Evolutionary conservation across 192 early-diverging fungal genomes (phyloP), one percentile per base, ranked within the genome.

Genomic region (Backusella tarrabulga): DNA sequence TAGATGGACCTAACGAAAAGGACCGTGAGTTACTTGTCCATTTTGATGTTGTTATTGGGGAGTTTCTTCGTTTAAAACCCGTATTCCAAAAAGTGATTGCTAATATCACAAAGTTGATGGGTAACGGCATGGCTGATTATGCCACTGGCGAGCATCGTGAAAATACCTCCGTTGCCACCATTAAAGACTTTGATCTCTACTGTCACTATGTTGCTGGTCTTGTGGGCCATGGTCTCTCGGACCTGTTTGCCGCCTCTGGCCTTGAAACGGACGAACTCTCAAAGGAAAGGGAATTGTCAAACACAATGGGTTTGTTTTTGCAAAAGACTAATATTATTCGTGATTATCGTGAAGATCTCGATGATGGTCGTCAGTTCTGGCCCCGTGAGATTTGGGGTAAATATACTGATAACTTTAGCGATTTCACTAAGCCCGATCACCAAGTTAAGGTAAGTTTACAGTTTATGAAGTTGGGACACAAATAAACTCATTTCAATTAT

Each of bases 321-420:
- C 98, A 99, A 90, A 99, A 99, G 88, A 92, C 93, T 42, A 99
- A 99, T 82, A 99, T 99, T 68, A 92, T 94, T 38, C 95, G 98
- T 40, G 98, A 99, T 83, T 98, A 93, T 79, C 83, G 93, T 76
- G 95, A 97, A 78, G 98, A 99, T 77, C 77, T 96, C 68, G 80
- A 90, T 19, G 95, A 98, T 50, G 94, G 94, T 2, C 86, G 98
- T 70, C 88, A 90, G 71, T 99, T 99, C 88, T 99, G 98, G 98
- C 98, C 98, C 42, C 90, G 93, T 79, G 93, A 92, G 66, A 93
- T 99, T 52, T 99, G 97, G 97, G 88, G 87, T 29, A 77, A 93
- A 75, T 97, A 98, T 79, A 91, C 87, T 4, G 82, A 86, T n/a
- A 83, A 80, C 23, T 85, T 97, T 73, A 91, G 89, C 63, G 92